Base-by-base conservation (phyloP, 345 rosid genomes). In the Moricandia arvensis region DNA sequence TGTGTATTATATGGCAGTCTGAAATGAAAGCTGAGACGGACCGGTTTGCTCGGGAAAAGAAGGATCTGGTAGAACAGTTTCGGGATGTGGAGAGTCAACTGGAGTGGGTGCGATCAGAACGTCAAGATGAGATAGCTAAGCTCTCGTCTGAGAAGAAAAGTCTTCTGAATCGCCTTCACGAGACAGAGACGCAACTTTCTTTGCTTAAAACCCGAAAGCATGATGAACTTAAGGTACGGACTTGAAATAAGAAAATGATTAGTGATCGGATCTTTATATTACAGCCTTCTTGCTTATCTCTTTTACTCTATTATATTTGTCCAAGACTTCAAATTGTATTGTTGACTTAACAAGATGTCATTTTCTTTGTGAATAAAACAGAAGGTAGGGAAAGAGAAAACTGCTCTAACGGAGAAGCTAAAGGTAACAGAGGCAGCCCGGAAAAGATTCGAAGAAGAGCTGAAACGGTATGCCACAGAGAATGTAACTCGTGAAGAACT, bases 41-140 rank as follows among this genome's bases (percentile, higher is more conserved):
- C 75, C 88, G 90, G 38, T 90, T 89, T 85, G 79, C 87, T 59
- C 86, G 91, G 71, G 99, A 93, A 62, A 93, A 87, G 85, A 96
- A 90, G 79, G 97, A 91, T 63, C 89, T 88, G 73, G 82, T 84
- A 47, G 96, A 93, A 76, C 95, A 96, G 80, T 81, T 87, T 45
- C 96, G 88, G 59, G 99, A 93, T 73, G 85, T 83, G 75, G 96
- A 96, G 79, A 86, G 91, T 83, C 99, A 96, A 80, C 95, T 96
- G 45, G 99, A 96, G 73, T 96, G 99, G 99, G 80, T 91, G 65
- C 98, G 96, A 21, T 86, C 93, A 27, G 99, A 96, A 85, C 86
- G 85, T 68, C 92, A 91, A 72, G 99, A 96, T 75, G 96, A 87
- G 86, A 82, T 89, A 35, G 29, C 80, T 35, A 93, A 88, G 82